These are phyloP conservation scores for Penicillium daleae DNA, from an alignment of 495 filamentous ascomycete genomes.

Conservation along the genomic window DNA sequence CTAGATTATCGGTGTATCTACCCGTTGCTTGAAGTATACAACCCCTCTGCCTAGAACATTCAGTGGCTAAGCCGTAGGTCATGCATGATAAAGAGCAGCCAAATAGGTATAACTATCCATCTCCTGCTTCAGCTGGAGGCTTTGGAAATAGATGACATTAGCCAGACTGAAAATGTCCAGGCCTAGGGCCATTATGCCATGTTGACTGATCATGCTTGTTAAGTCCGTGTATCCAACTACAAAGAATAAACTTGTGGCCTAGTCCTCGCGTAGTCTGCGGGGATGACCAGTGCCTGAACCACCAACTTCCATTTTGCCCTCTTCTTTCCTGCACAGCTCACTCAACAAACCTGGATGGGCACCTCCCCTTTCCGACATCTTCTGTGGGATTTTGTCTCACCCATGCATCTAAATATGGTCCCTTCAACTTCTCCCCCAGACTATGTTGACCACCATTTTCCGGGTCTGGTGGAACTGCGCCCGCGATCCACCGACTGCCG, in stretches of 20 bases:
- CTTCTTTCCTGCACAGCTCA: neutral
- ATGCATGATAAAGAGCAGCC: no score
- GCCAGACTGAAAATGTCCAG: neutral
- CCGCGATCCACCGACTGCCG: slow-evolving; percentile 7
- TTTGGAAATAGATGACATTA: neutral
- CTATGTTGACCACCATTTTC: neutral
- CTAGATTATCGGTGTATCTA: no score
- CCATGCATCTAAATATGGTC: neutral
- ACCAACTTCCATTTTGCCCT: no score
- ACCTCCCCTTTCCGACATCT: neutral
- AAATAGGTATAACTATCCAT: no score
- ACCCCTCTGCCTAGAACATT: neutral
- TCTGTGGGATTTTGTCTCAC: neutral
- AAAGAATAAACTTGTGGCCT: neutral
- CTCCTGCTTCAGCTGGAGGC: no score
- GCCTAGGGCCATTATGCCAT: neutral
- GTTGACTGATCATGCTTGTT: neutral
- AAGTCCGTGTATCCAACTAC: neutral
- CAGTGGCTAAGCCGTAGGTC: no score
- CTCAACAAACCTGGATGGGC: neutral
- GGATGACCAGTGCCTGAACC: neutral
- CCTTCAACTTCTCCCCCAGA: neutral
- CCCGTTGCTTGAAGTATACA: neutral
- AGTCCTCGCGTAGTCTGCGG: slow-evolving; percentile 9
- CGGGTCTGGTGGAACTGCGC: slow-evolving; percentile 7